Evolutionary conservation across 2,329 filamentous ascomycete species (phyloP).

Genomic region (Pseudogymnoascus sp.): DNA sequence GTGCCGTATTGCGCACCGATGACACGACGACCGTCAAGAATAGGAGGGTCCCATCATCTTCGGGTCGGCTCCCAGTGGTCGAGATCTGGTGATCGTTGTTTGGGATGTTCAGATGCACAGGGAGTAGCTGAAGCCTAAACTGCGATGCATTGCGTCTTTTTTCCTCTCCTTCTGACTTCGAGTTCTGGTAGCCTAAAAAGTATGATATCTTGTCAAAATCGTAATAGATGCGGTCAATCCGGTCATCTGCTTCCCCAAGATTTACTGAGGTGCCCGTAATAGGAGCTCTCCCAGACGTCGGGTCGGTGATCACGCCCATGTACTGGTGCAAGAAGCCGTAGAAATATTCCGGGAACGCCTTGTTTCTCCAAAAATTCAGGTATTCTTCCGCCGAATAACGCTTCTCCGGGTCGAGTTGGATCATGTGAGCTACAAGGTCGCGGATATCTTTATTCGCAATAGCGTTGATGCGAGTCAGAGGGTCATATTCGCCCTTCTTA

Average conservation of each 20-base stretch:
- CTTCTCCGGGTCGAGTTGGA: constrained; percentile 84
- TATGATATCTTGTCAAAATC: constrained; percentile 98
- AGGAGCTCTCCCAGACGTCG: constrained; percentile 68
- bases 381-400: constrained; percentile 93
- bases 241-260: constrained; percentile 80
- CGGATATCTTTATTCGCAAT: constrained; percentile 83
- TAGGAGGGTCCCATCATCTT: constrained; percentile 85
- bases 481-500: constrained; percentile 85
- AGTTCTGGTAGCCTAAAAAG: constrained; percentile 69
- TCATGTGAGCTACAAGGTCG: constrained; percentile 91
- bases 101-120: constrained; percentile 77
- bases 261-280: constrained; percentile 63
- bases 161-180: constrained; percentile 14
- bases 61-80: constrained; percentile 51
- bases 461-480: constrained; percentile 70
- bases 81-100: constrained; percentile 69
- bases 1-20: constrained; percentile 80
- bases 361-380: constrained; percentile 81
- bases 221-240: constrained; percentile 85
- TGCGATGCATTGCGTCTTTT: constrained; percentile 31
- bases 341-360: constrained; percentile 93
- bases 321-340: constrained; percentile 97
- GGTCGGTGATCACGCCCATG: constrained; percentile 91
- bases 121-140: constrained; percentile 59
- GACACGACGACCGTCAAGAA: constrained; percentile 86